A percentile compares a stretch with the other conserved stretches of the same genome.
These are phyloP conservation scores for Ceratobasidium theobromae DNA, from an alignment of 1,284 basidiomycete genomes.

Conservation along the genomic window DNA sequence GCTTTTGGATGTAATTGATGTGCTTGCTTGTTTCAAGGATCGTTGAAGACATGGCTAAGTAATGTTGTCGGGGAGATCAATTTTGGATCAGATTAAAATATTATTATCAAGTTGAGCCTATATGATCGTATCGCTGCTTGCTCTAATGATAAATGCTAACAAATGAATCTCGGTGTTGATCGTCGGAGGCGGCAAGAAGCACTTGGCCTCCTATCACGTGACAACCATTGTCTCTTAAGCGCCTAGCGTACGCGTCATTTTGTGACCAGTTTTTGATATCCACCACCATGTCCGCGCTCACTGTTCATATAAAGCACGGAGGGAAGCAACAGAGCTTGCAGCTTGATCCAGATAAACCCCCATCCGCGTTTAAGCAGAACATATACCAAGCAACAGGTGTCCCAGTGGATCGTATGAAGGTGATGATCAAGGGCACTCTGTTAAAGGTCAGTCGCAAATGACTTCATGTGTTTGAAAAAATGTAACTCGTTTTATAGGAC, in stretches of 20 bases:
- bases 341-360: slow-evolving; percentile 69
- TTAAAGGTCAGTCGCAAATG: slow-evolving; percentile 61
- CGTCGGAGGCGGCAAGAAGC: not conserved
- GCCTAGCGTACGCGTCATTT: slow-evolving; percentile 24
- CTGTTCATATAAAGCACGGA: slow-evolving; percentile 86
- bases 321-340: slow-evolving; percentile 69
- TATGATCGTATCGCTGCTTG: too few relatives aligned
- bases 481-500: slow-evolving; percentile 55
- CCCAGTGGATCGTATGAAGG: slow-evolving; percentile 90
- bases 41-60: not conserved
- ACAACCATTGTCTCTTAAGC: not conserved
- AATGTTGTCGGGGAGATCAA: too few relatives aligned
- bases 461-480: not conserved
- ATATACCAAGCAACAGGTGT: slow-evolving; percentile 84
- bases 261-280: not conserved
- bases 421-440: slow-evolving; percentile 94
- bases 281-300: slow-evolving; percentile 28
- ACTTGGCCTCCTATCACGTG: not conserved
- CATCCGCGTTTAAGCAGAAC: slow-evolving; percentile 76
- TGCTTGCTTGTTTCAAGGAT: slow-evolving; percentile 44
- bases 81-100: not conserved
- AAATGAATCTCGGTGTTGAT: too few relatives aligned
- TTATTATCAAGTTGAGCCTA: not conserved
- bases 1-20: slow-evolving; percentile 70
- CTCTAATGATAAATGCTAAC: too few relatives aligned